Base-by-base conservation (phyloP, 2,329 filamentous ascomycete species). In the Colletotrichum aenigma region DNA sequence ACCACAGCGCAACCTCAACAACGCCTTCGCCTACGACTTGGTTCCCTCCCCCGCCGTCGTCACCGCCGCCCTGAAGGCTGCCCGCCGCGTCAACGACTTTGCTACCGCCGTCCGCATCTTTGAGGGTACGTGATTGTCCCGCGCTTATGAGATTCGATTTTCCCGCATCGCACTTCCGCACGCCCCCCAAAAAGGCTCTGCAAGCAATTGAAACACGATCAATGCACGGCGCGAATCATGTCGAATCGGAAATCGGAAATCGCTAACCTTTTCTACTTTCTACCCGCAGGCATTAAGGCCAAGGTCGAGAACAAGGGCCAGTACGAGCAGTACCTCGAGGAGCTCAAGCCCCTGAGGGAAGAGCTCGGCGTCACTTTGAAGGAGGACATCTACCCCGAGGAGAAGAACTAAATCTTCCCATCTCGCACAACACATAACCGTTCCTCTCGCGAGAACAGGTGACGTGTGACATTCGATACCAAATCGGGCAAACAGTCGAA, bases 21-120 rank as follows among this genome's bases (percentile, higher is more conserved):
- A 99, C 90, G 96, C 96, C 86, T 99, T 99, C 89, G 97, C 97
- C 85, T 99, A 99, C 93, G 97, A 99, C 93, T 94, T 99, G 83
- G 97, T 99, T 80, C 97, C 97, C 84, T 97, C 96, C 60, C 93
- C 96, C 79, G 93, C 95, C 81, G 97, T 99, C 85, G 92, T 98
- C 86, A 92, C 92, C 82, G 96, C 97, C 82, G 97, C 97, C 79
- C 92, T 99, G 82, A 96, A 94, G 88, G 97, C 97, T 82, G 97
- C 97, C 81, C 92, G 97, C 86, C 92, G 97, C 86, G 97, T 99
- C 85, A 98, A 99, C 88, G 97, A 99, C 91, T 98, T 94, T 90
- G 97, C 97, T 80, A 99, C 97, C 79, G 97, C 97, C 82, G 97
- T 99, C 84, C 95, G 97, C 85, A 94, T 99, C 87, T 99, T 99